Percentiles rank a stretch among this genome's conserved stretches.
Conservation (phyloP, 768 basidiomycete genomes). For the Russula virescens region DNA sequence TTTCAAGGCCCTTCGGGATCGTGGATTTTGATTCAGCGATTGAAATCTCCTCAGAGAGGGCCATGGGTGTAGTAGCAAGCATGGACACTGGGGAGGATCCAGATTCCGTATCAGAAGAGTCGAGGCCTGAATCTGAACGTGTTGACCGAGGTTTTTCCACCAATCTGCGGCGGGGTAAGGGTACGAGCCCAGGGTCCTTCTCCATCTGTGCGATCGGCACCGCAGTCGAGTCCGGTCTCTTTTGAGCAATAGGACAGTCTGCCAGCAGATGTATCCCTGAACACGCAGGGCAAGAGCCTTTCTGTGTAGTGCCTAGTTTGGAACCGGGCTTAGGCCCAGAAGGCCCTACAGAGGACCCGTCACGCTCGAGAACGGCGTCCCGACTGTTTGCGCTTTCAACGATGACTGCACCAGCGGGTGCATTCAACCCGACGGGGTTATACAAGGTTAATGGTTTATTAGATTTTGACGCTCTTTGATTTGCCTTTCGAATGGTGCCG, state of each 20-base stretch:
- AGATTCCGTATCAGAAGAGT: not conserved
- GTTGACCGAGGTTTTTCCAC: not conserved
- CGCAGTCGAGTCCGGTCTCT: conserved; percentile 1
- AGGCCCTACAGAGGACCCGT: not conserved
- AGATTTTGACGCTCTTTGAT: not conserved
- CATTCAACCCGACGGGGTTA: not conserved
- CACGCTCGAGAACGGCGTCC: not conserved
- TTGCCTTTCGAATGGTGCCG: not conserved
- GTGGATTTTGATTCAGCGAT: not conserved
- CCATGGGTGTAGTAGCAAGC: not conserved
- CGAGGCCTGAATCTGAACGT: not conserved
- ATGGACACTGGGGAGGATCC: not conserved
- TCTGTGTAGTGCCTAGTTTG: not conserved
- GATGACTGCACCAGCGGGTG: too few species aligned
- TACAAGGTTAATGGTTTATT: not conserved
- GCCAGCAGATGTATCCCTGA: not conserved
- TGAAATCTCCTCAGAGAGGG: not conserved
- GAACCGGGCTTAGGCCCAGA: not conserved
- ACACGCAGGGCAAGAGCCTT: not conserved
- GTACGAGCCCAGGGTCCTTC: not conserved
- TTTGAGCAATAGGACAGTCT: not conserved
- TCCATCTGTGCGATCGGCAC: conserved; percentile 1
- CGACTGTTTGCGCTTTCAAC: not conserved
- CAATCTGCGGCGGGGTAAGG: not conserved
- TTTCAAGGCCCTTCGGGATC: conserved; percentile 5